These are phyloP conservation scores for Pluteus cervinus DNA, from an alignment of 768 basidiomycete genomes.

Conservation along the genomic window DNA sequence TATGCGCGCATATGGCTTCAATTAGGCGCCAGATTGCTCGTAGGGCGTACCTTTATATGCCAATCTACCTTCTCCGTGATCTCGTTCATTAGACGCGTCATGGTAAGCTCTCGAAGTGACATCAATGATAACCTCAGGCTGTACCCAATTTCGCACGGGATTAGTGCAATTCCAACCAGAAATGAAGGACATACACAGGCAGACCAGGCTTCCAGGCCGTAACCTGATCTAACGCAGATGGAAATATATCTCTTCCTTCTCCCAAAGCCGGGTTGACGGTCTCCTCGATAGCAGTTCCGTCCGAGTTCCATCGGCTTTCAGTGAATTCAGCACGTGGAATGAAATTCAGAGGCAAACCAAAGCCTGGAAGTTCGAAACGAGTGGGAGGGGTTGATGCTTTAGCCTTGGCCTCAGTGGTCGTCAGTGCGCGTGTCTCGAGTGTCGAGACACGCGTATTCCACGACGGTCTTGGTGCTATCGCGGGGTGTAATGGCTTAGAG, in stretches of 20 bases:
- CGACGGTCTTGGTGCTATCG: too few species aligned
- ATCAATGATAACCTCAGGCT: slow-evolving; percentile 9
- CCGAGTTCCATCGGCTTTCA: too few species aligned
- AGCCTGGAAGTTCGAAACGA: slow-evolving; percentile 9
- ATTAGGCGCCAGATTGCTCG: too few species aligned
- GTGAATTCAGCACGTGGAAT: too few species aligned
- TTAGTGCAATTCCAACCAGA: background rate
- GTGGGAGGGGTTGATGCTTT: too few species aligned
- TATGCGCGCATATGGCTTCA: too few species aligned
- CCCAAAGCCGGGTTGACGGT: too few species aligned
- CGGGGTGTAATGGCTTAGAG: too few species aligned
- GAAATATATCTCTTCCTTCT: background rate
- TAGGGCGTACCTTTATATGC: slow-evolving; percentile 13
- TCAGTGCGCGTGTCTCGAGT: too few species aligned
- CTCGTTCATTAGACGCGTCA: slow-evolving; percentile 18
- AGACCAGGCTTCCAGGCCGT: background rate
- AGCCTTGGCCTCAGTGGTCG: too few species aligned
- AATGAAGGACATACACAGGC: background rate
- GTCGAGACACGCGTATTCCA: too few species aligned
- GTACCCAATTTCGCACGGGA: background rate
- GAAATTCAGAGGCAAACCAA: slow-evolving; percentile 9
- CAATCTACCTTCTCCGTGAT: slow-evolving; percentile 20
- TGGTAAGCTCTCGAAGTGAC: slow-evolving; percentile 17
- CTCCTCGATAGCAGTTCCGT: too few species aligned
- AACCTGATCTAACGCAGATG: background rate